Base-by-base conservation (phyloP, 2,329 filamentous ascomycete genomes). In the Ceratocystis huliohia region DNA sequence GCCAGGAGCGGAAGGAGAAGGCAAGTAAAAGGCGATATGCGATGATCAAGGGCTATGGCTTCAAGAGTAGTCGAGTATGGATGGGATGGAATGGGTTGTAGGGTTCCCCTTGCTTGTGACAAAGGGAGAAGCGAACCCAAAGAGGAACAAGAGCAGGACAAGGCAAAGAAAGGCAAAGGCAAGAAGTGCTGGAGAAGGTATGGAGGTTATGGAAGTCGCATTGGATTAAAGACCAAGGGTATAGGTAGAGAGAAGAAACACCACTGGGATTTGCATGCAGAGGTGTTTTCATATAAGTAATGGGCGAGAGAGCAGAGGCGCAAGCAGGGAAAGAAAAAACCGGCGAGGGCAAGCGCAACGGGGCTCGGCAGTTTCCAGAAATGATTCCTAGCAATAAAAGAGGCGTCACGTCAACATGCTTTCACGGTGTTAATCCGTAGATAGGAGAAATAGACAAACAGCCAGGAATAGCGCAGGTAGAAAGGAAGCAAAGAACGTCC, bases 401-500 rank as follows among this genome's bases (percentile, higher is more conserved):
- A 30, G n/a, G 56, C 56, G 28, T 59, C 56, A 59, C 56, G 56
- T 8, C 56, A 5, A 17, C 56, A 41, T 41, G 37, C 37, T 41
- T 41, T 41, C 37, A 41, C 10, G 37, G 37, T 41, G 37, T 41
- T 10, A 13, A 10, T 41, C 37, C 37, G 37, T 41, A 41, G 37
- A 41, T 41, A 41, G 8, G 37, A 41, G 37, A 41, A 41, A 41
- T 41, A 41, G 37, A 41, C 37, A 41, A 41, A 41, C 37, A 41
- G 13, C 4, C 37, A 13, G 10, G 37, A 41, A 41, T 15, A 41
- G 37, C 13, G 13, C 37, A 41, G 37, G 37, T 13, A 15, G 10
- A 41, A 41, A 41, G 33, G 10, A 63, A 50, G 44, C 61, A 63
- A 63, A 63, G 41, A 41, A 50, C 61, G 33, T 63, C 20, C 41